These are phyloP conservation scores for Eragrostis tef DNA, from an alignment of 202 grass and related monocot genomes.

Conservation along the genomic window DNA sequence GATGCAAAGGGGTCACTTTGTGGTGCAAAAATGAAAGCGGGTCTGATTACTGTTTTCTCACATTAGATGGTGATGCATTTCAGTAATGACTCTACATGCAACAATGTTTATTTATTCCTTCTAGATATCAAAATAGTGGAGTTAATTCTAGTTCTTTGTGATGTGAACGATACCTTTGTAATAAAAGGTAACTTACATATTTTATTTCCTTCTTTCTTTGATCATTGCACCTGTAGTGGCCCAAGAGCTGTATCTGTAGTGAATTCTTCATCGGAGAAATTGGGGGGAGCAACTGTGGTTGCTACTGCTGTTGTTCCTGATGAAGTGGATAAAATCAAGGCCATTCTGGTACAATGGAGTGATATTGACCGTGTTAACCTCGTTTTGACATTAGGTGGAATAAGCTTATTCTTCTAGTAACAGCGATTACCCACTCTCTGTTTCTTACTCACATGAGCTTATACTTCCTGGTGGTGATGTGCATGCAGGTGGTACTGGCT, in stretches of 20 bases:
- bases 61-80: constrained; percentile 49
- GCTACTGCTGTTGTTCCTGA: constrained; percentile 86
- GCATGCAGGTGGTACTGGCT: constrained; percentile 84
- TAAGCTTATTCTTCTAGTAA: constrained; percentile 41
- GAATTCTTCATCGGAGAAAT: constrained; percentile 83
- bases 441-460: constrained; percentile 19
- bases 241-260: constrained; percentile 89
- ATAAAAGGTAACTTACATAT: constrained; percentile 1
- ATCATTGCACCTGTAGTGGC: constrained; percentile 56
- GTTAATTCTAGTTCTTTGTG: constrained; percentile 24
- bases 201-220: background rate
- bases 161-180: constrained; percentile 14
- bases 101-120: background rate
- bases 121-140: background rate
- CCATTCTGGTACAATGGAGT: constrained; percentile 65
- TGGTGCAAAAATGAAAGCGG: constrained; percentile 69
- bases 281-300: constrained; percentile 77
- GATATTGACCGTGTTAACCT: constrained; percentile 71
- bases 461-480: constrained; percentile 12
- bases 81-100: constrained; percentile 54
- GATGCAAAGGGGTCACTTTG: constrained; percentile 70
- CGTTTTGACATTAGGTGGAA: constrained; percentile 85
- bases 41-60: constrained; percentile 43
- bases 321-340: constrained; percentile 85
- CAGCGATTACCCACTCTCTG: background rate